These are phyloP conservation scores for Cyclanthera cordifolia DNA, from an alignment of 306 rosid genomes.

Conservation along the genomic window DNA sequence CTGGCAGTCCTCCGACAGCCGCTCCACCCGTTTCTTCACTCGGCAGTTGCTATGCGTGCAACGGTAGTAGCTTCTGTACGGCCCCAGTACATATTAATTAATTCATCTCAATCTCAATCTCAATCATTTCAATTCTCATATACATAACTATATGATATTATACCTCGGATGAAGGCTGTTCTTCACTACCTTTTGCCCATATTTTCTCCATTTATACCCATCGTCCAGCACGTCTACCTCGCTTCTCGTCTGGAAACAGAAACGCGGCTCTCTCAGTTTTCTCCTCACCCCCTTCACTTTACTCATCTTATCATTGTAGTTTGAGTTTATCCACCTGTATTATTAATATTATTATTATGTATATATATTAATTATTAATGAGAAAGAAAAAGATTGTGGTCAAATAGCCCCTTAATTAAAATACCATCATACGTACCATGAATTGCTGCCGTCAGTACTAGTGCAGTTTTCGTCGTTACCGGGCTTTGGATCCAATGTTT, in stretches of 20 bases:
- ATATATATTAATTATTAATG: too few species aligned
- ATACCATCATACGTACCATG: constrained; percentile 10
- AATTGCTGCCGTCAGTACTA: constrained; percentile 10
- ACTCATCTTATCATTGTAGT: constrained; percentile 23
- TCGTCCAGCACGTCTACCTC: constrained; percentile 99
- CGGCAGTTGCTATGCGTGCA: constrained; percentile 89
- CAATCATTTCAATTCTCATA: too few species aligned
- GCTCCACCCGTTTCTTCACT: constrained; percentile 91
- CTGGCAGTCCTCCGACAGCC: constrained; percentile 92
- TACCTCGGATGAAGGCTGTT: constrained; percentile 99
- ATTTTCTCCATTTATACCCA: constrained; percentile 98
- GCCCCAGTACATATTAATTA: too few species aligned
- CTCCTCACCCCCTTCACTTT: constrained; percentile 77
- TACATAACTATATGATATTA: too few species aligned
- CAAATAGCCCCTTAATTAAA: too few species aligned
- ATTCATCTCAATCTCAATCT: too few species aligned
- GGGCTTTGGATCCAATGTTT: constrained; percentile 4
- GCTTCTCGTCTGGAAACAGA: constrained; percentile 95
- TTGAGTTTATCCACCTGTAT: constrained; percentile 76
- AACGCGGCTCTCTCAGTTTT: constrained; percentile 91
- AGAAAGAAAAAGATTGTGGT: too few species aligned
- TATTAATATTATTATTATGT: too few species aligned
- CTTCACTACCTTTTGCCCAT: constrained; percentile 94
- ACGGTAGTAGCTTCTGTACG: constrained; percentile 92
- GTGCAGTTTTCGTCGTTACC: constrained; percentile 11